Percentiles rank a stretch among this genome's conserved stretches.
Conservation (phyloP, 2,329 filamentous ascomycete genomes). For the Colletotrichum paranaense region DNA sequence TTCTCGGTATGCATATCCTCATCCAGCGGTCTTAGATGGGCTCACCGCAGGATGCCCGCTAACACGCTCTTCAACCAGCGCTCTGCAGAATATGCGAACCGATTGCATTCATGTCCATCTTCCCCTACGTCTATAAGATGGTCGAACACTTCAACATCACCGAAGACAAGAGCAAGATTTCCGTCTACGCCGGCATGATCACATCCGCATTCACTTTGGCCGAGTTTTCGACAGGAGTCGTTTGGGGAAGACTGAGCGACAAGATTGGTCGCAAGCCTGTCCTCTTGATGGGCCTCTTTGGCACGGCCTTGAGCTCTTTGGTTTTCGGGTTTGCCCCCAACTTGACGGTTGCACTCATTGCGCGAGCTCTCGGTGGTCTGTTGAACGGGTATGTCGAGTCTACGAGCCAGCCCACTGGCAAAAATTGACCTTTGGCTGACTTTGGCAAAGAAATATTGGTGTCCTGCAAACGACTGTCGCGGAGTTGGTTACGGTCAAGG, state of each 20-base stretch:
- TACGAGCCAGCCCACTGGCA: neutral
- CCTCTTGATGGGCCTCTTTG: constrained; percentile 86
- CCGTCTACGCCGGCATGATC: constrained; percentile 94
- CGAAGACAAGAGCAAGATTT: constrained; percentile 81
- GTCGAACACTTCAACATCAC: constrained; percentile 90
- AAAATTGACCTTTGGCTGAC: constrained; percentile 38
- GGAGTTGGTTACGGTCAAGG: constrained; percentile 91
- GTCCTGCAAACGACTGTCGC: constrained; percentile 95
- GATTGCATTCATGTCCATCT: constrained; percentile 99
- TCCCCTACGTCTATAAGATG: constrained; percentile 99
- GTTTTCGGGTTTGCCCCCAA: constrained; percentile 91
- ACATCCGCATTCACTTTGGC: constrained; percentile 96
- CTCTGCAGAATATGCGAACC: constrained; percentile 97
- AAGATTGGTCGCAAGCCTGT: constrained; percentile 93
- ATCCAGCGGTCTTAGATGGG: neutral
- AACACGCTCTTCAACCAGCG: constrained; percentile 61
- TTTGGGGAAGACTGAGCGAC: constrained; percentile 95
- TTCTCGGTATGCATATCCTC: constrained; percentile 52
- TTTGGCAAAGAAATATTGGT: constrained; percentile 79
- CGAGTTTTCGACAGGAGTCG: constrained; percentile 90
- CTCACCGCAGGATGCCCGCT: neutral
- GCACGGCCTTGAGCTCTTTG: constrained; percentile 92
- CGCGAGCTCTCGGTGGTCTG: constrained; percentile 88
- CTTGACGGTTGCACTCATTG: constrained; percentile 84
- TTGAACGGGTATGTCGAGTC: constrained; percentile 82